Percentiles rank a stretch among this genome's conserved stretches.
These are phyloP conservation scores for Penicillium carneum DNA, from an alignment of 2,329 filamentous ascomycete species.

Conservation along the genomic window DNA sequence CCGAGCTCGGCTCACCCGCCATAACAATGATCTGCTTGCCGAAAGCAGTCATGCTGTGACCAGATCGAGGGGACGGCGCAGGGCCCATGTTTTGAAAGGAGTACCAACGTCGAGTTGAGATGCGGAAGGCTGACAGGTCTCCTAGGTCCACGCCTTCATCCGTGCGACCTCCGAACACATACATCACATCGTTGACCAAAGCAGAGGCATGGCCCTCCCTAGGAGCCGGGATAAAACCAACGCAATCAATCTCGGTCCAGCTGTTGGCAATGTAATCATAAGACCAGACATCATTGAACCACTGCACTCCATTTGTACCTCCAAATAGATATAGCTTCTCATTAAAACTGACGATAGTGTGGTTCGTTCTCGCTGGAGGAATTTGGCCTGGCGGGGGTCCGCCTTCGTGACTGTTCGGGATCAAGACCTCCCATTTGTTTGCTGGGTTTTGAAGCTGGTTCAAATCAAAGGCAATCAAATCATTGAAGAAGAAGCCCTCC, in stretches of 20 bases:
- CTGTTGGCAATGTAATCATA: conserved; percentile 83
- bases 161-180: conserved; percentile 94
- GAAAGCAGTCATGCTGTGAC: conserved; percentile 96
- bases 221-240: conserved; percentile 93
- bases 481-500: conserved; percentile 97
- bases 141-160: conserved; percentile 92
- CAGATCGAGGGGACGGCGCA: conserved; percentile 88
- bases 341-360: conserved; percentile 87
- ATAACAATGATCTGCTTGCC: conserved; percentile 91
- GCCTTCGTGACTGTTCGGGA: conserved; percentile 70
- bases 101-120: conserved; percentile 89
- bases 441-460: conserved; percentile 90
- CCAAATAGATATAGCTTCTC: conserved; percentile 97
- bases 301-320: conserved; percentile 91
- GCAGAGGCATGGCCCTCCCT: conserved; percentile 94
- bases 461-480: conserved; percentile 90
- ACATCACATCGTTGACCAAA: conserved; percentile 97
- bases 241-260: conserved; percentile 91
- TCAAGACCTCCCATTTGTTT: conserved; percentile 94
- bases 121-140: conserved; percentile 85
- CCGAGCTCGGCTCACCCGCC: conserved; percentile 91
- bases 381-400: conserved; percentile 68
- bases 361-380: conserved; percentile 91
- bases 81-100: conserved; percentile 99
- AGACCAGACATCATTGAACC: conserved; percentile 99